Percentiles rank a stretch among this genome's conserved stretches.
phyloP scores from a whole-genome alignment of 2,329 filamentous ascomycete genomes.

The Aspergillus sp. region DNA sequence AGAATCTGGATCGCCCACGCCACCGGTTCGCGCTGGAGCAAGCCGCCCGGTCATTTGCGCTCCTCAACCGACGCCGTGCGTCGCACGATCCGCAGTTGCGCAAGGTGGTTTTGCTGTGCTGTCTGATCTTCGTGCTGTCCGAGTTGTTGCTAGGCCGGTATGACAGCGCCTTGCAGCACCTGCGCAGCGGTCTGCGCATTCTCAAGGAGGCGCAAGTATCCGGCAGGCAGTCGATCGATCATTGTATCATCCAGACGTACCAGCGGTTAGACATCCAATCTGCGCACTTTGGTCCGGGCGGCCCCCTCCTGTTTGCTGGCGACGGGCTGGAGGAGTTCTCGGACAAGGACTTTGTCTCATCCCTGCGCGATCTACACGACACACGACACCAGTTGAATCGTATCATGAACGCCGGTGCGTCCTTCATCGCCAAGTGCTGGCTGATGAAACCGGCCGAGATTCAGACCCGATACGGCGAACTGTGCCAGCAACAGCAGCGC shows the following conservation, averaged over 20 bases:
- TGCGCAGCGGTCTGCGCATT: slow-evolving; percentile 5
- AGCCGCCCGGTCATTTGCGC: not conserved
- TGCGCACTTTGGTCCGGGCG: not conserved
- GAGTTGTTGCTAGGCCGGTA: slow-evolving; percentile 2
- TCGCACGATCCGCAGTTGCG: slow-evolving; percentile 7
- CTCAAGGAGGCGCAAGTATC: not conserved
- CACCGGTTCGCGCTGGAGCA: slow-evolving; percentile 6
- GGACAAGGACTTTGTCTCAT: too few species aligned
- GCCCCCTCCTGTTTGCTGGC: not conserved
- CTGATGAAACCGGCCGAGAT: not conserved
- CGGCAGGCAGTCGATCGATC: not conserved
- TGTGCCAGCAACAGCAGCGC: not conserved
- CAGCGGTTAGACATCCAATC: slow-evolving; percentile 3
- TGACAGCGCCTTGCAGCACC: slow-evolving; percentile 7
- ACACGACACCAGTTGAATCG: not conserved
- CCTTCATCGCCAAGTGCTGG: not conserved
- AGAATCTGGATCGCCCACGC: not conserved
- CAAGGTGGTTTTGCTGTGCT: slow-evolving; percentile 7
- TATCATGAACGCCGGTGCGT: not conserved
- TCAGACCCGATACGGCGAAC: not conserved
- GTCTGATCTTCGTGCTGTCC: slow-evolving; percentile 7
- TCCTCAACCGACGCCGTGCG: not conserved
- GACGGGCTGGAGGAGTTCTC: not conserved
- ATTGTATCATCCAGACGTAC: slow-evolving; percentile 1
- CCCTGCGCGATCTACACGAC: not conserved